These are phyloP conservation scores for Capsicum baccatum DNA, from an alignment of 257 asterid species.

Conservation along the genomic window DNA sequence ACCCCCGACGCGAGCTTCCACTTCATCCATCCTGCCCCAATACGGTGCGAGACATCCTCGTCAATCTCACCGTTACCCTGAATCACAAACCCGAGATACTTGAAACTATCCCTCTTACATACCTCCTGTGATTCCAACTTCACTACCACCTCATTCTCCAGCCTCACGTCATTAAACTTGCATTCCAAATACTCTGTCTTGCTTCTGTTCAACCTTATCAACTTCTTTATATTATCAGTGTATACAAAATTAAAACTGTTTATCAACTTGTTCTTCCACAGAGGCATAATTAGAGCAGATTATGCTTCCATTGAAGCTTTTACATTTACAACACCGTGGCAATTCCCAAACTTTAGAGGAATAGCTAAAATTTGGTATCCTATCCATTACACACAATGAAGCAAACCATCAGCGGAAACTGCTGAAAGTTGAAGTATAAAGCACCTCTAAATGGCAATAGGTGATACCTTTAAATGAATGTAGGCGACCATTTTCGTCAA, in stretches of 20 bases:
- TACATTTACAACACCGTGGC: background rate
- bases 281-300: background rate
- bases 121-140: too few relatives aligned
- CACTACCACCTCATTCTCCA: too few relatives aligned
- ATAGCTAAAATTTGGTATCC: background rate
- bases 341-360: constrained; percentile 1
- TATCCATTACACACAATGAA: background rate
- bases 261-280: background rate
- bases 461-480: constrained; percentile 69
- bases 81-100: too few relatives aligned
- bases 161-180: too few relatives aligned
- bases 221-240: background rate
- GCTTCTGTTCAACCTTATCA: too few relatives aligned
- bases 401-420: background rate
- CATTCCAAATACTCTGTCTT: too few relatives aligned
- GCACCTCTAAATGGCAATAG: background rate
- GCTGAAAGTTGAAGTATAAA: background rate
- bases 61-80: too few relatives aligned
- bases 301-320: background rate
- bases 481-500: constrained; percentile 74
- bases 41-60: too few relatives aligned
- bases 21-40: too few relatives aligned
- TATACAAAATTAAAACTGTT: background rate
- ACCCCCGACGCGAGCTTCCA: too few relatives aligned
- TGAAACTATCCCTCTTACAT: too few relatives aligned